Percentiles rank a stretch among this genome's conserved stretches.
These are phyloP conservation scores for Trichoderma aggressivum DNA, from an alignment of 2,329 filamentous ascomycete species.

Conservation along the genomic window DNA sequence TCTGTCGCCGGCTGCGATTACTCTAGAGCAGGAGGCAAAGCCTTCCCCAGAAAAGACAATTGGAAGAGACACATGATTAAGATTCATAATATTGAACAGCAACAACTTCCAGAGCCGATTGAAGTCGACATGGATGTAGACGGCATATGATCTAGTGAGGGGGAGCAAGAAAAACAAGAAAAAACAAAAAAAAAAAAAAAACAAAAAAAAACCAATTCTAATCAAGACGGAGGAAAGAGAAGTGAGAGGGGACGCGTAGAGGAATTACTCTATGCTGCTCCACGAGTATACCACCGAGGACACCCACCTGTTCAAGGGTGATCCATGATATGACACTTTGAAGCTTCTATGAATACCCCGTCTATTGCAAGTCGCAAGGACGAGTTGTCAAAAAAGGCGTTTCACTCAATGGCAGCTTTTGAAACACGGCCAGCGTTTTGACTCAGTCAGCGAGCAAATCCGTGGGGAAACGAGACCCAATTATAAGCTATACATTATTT, in stretches of 20 bases:
- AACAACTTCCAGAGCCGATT: slow-evolving; percentile 40
- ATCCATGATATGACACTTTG: background rate
- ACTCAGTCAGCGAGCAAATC: background rate
- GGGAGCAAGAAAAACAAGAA: background rate
- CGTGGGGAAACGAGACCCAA: background rate
- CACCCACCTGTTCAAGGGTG: background rate
- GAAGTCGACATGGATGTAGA: slow-evolving; percentile 39
- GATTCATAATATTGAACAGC: slow-evolving; percentile 49
- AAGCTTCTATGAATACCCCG: background rate
- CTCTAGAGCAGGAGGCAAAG: slow-evolving; percentile 54
- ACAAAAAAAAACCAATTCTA: background rate
- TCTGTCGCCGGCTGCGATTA: slow-evolving; percentile 53
- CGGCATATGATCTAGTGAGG: slow-evolving; percentile 13
- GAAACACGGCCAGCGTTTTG: background rate
- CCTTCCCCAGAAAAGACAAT: slow-evolving; percentile 60
- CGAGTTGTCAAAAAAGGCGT: background rate
- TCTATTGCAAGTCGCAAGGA: background rate
- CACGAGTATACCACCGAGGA: background rate
- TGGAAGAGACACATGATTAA: slow-evolving; percentile 62
- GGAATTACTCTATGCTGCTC: background rate
- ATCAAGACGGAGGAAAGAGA: background rate
- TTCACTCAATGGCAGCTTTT: background rate
- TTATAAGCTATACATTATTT: background rate
- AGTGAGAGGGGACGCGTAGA: background rate
- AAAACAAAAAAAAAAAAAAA: background rate